Base-by-base conservation (phyloP, 1,284 basidiomycete genomes). In the Mrakiaceae sp. region DNA sequence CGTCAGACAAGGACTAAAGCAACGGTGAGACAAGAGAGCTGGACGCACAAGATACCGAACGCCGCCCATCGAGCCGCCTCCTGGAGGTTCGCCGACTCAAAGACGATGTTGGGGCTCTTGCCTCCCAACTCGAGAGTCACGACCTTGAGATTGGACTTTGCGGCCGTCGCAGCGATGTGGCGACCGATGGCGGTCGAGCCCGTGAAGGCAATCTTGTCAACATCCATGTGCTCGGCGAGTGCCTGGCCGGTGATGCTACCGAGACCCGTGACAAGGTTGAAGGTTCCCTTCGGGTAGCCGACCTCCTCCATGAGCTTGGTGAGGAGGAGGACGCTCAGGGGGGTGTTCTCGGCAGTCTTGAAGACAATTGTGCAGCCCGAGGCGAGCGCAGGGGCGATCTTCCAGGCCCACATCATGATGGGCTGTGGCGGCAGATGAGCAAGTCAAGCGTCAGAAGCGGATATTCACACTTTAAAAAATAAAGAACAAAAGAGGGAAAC, bases 31-130 rank as follows among this genome's bases (percentile, higher is more conserved):
- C 27, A 27, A 2, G 52, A 16, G 14, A n/a, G 51, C 14, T 6
- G 6, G 51, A 53, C 52, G 76, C 85, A 90, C 70, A 86, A 83
- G 64, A 90, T 85, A 40, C 88, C 88, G n/a, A 90, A 80, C 5
- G 84, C 85, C 11, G 85, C 83, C 88, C 89, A 91, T 69, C 82
- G 85, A 47, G 90, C 89, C 59, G 92, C 88, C 79, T 94, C 87
- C 64, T 94, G 87, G 66, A 80, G 67, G 68, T 81, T 76, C 55
- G 79, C 79, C 53, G 75, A 74, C 58, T 77, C 75, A 69, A 79
- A 79, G 56, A 80, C 70, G 58, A 79, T 68, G 65, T 76, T 76
- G 4, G 49, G 80, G 78, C 16, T 57, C 58, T 76, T 81, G 55
- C 81, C 81, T n/a, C 81, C 81, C 2, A 82, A 74, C 71, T 83